These are phyloP conservation scores for Maudiozyma turicensis DNA, from an alignment of 805 yeast genomes.

Conservation along the genomic window DNA sequence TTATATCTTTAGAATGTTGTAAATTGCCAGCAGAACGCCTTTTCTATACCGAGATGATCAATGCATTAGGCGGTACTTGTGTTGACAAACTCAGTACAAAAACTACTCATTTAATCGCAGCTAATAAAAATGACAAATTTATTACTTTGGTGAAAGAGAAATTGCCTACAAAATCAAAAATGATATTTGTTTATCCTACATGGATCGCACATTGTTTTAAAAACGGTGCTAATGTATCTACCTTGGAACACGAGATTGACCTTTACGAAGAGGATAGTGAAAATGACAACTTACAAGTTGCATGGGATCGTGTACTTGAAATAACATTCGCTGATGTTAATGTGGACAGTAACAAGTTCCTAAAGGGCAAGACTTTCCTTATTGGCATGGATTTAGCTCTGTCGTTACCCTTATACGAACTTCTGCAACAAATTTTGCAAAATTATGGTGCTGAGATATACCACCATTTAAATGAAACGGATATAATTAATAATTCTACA, in stretches of 20 bases:
- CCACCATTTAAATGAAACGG: conserved; percentile 12
- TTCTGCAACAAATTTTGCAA: conserved; percentile 38
- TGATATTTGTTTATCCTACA: conserved; percentile 59
- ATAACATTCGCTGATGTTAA: conserved; percentile 1
- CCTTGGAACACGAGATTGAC: conserved; percentile 39
- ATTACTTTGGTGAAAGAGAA: conserved; percentile 41
- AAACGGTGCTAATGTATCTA: conserved; percentile 41
- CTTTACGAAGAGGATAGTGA: not conserved
- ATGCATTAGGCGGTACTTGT: conserved; percentile 70
- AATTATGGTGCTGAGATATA: conserved; percentile 46
- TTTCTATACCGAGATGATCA: conserved; percentile 45
- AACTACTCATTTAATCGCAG: conserved; percentile 72
- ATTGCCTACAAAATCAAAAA: conserved; percentile 28
- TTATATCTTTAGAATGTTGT: conserved; percentile 28
- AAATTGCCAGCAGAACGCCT: conserved; percentile 54
- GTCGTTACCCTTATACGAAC: conserved; percentile 33
- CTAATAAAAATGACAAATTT: conserved; percentile 47
- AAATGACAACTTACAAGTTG: conserved; percentile 7
- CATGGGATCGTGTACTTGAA: conserved; percentile 9
- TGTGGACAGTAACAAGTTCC: conserved; percentile 17
- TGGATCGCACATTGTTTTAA: conserved; percentile 73
- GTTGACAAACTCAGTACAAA: conserved; percentile 50
- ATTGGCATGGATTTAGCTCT: conserved; percentile 47
- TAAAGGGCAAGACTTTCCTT: conserved; percentile 39
- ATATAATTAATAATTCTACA: conserved; percentile 15